Evolutionary conservation across 768 basidiomycete genomes (phyloP).

Genomic region (Russula griseocarnosa): DNA sequence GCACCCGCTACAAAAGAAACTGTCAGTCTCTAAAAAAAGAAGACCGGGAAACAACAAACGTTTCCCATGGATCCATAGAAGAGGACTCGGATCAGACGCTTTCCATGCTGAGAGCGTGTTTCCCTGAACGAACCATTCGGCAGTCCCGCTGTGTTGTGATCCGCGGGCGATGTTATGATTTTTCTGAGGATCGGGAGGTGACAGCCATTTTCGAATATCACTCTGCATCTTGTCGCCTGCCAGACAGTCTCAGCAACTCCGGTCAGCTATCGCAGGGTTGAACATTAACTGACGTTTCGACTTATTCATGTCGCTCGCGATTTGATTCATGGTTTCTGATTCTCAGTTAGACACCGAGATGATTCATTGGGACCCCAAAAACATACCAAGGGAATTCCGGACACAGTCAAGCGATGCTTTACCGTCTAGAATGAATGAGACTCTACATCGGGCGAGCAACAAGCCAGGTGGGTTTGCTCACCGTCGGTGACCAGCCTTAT

Average conservation of each 20-base stretch:
- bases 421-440: neutral
- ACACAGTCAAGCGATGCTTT: neutral
- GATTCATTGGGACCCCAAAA: neutral
- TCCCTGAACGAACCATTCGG: neutral
- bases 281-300: neutral
- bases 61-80: neutral
- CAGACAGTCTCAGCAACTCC: neutral
- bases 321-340: neutral
- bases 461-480: neutral
- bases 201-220: neutral
- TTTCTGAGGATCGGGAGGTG: neutral
- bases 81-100: neutral
- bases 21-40: neutral
- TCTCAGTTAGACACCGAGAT: neutral
- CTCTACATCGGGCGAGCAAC: neutral
- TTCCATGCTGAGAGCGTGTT: neutral
- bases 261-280: neutral
- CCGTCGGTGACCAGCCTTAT: neutral
- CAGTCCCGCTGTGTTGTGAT: neutral
- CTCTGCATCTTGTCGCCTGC: neutral
- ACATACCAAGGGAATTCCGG: neutral
- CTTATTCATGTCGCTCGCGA: neutral
- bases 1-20: neutral
- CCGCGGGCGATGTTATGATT: neutral
- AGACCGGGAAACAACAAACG: neutral